Evolutionary conservation across 768 basidiomycete genomes (phyloP).

Genomic region (Suillus americanus): DNA sequence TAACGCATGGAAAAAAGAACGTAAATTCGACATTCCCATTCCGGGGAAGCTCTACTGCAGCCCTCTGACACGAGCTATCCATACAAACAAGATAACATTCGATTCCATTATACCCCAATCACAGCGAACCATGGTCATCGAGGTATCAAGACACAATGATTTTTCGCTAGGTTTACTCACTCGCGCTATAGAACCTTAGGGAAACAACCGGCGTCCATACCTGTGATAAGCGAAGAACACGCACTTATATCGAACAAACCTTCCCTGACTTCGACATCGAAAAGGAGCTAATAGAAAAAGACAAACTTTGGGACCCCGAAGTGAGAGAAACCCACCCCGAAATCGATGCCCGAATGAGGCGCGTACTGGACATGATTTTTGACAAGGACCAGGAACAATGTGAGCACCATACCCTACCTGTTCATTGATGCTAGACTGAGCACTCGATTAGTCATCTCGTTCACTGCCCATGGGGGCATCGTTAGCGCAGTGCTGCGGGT

Average conservation of each 20-base stretch:
- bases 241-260: slow-evolving; percentile 43
- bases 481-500: slow-evolving; percentile 55
- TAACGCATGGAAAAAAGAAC: slow-evolving; percentile 49
- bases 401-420: slow-evolving; percentile 30
- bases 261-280: slow-evolving; percentile 59
- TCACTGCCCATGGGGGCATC: slow-evolving; percentile 66
- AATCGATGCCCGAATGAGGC: slow-evolving; percentile 45
- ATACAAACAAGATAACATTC: slow-evolving; percentile 57
- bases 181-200: slow-evolving; percentile 51
- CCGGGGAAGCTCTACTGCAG: slow-evolving; percentile 62
- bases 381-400: slow-evolving; percentile 43
- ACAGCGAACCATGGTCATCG: slow-evolving; percentile 46
- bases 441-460: slow-evolving; percentile 51
- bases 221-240: slow-evolving; percentile 61
- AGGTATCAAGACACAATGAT: slow-evolving; percentile 38
- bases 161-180: not conserved
- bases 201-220: slow-evolving; percentile 70
- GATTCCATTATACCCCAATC: slow-evolving; percentile 32
- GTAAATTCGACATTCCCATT: slow-evolving; percentile 39
- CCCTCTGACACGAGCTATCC: slow-evolving; percentile 61
- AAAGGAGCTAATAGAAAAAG: slow-evolving; percentile 57
- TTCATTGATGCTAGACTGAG: not conserved
- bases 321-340: slow-evolving; percentile 52
- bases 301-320: slow-evolving; percentile 57
- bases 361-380: slow-evolving; percentile 59